Evolutionary conservation across 176 grass and related monocot species (phyloP), one percentile per base, ranked within the genome.

Genomic region (Ampelocalamus luodianensis): DNA sequence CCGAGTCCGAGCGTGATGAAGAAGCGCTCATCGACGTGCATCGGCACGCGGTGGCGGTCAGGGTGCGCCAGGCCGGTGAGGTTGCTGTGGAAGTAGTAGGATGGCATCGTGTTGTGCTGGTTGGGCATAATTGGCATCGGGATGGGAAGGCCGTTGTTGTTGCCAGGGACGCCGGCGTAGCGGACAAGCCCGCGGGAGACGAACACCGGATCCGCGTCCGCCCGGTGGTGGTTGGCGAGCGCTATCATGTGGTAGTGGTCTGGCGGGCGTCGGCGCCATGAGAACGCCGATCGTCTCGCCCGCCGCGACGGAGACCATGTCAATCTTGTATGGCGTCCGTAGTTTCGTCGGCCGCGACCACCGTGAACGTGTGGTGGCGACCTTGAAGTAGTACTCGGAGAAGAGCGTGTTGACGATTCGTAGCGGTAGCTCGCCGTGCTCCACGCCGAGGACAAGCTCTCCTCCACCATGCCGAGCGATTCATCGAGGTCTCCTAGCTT

Each of bases 321-420:
- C 63, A 0, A n/a, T 88, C 27, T 36, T 38, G 68, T 61, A 89
- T 18, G 94, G 94, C 18, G 87, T 92, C 1, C 85, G 92, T 94
- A 94, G 74, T 84, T 86, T 38, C 83, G 17, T 95, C 88, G 1
- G 68, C 84, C 2, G 64, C 83, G 32, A 95, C 90, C 63, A 92
- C 79, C 3, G 87, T 97, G 45, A 94, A 76, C 0, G 69, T 78
- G 85, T 94, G 92, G 4, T 79, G 1, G 76, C 85, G 2, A 92
- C 72, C 12, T 68, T 86, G 43, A 88, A 90, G 82, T 88, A 94
- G 78, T 88, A 79, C 46, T 90, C 87, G 0, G 79, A 82, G 66
- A 74, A 88, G 51, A 94, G 76, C 8, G 89, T 82, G 0, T 88
- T 97, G 60, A 94, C 9, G 58, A 94, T 26, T 15, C 87, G 82